Base-by-base conservation (phyloP, 176 grass and related monocot species). In the Raddia guianensis region DNA sequence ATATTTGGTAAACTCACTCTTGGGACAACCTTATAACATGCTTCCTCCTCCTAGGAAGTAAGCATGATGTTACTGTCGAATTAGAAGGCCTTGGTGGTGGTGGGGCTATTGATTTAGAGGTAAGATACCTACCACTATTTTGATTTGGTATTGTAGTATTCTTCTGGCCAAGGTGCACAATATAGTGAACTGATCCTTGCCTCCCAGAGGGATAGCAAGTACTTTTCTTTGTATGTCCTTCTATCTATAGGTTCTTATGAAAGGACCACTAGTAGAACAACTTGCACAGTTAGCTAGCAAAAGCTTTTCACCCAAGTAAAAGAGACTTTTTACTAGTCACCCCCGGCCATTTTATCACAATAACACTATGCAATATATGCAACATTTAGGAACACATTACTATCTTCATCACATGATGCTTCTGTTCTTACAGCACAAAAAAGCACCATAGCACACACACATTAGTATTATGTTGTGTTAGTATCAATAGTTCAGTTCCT, bases 71-170 rank as follows among this genome's bases (percentile, higher is more conserved):
- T 63, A 73, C 72, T 65, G 81, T 94, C 45, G 83, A 93, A 81
- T 62, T 98, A 40, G 92, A 91, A 60, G 95, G 92, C 73, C 87
- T 87, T 76, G 78, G 90, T 90, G 90, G 83, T 81, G 88, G 92
- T 82, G 91, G 90, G 71, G 89, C 72, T 83, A 91, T 98, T 62
- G 88, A 94, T 69, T 86, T 98, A 58, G 95, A 98, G 90, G 95
- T 90, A 83, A 84, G 63, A 66, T 68, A 44, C 46, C 48, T 80
- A 72, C 37, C 13, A 43, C 71, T 60, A 7, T 52, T 51, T 49
- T 40, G 49, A 76, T 56, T 18, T 84, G 9, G 68, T 13, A 21
- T 12, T 1, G 0, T 3, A 20, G 12, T 53, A 67, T 12, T 79
- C 53, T 53, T 50, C 49, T 79, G 14, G 14, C 8, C 0, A 72